Base-by-base conservation (phyloP, 306 rosid genomes). In the Ormosia emarginata region DNA sequence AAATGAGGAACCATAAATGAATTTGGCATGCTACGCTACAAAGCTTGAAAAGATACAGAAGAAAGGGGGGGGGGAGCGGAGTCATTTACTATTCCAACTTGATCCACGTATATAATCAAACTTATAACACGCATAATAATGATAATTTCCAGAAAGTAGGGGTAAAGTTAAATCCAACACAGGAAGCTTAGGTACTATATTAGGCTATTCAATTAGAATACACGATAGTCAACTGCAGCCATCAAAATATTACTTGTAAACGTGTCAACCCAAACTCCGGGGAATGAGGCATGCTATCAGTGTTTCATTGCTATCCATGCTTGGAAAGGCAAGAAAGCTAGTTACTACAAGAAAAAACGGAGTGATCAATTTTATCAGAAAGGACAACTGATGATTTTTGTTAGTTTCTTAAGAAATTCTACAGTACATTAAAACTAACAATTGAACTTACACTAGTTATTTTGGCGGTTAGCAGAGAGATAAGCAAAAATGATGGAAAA, bases 401-500 rank as follows among this genome's bases (percentile, higher is more conserved):
- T 74, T 65, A n/a, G 30, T 50, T 74, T 74, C 46, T 74, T 62
- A 32, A 32, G 39, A 37, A 67, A 75, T 57, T 47, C 64, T 37
- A 39, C 24, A 14, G 8, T 18, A 14, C 30, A 41, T 65, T 40
- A 11, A 57, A 71, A 33, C 40, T 15, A 49, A 74, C 14, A 33
- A 46, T 36, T 15, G 56, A 69, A 90, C 94, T 87, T 83, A 88
- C 94, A 30, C 86, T 81, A 84, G 75, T 79, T 87, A 58, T 33
- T 85, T 43, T 89, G 75, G 53, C 73, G 87, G 75, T 89, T 81
- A 67, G 94, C 83, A 11, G 87, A 81, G 81, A 89, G 70, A 77
- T 89, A 94, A 13, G 95, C 90, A 58, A 82, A 85, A 39, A 90
- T 39, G 86, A 92, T 81, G 74, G 94, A 81, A 63, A 94, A 56